Percentiles rank a stretch among this genome's conserved stretches.
Evolutionary conservation across 2,329 filamentous ascomycete species (phyloP).

Genomic region (Sporothrix brasiliensis): DNA sequence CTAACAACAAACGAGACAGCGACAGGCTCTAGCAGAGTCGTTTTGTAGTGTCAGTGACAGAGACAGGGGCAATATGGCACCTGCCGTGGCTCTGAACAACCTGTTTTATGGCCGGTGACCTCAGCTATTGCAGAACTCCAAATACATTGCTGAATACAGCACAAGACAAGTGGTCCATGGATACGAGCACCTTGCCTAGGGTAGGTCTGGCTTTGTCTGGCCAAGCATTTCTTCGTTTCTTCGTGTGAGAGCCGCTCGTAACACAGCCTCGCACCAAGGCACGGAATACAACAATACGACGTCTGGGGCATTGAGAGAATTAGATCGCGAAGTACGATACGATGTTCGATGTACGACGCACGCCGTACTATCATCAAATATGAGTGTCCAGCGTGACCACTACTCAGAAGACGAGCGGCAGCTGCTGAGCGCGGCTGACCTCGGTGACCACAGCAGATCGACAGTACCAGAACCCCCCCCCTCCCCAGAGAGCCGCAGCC

Average conservation of each 20-base stretch:
- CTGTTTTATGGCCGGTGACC: no score
- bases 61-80: background rate
- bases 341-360: no score
- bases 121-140: no score
- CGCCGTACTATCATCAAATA: no score
- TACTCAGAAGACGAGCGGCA: constrained; percentile 1
- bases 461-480: background rate
- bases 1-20: background rate
- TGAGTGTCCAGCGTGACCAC: no score
- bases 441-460: constrained; percentile 8
- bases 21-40: background rate
- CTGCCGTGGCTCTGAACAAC: background rate
- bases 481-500: background rate
- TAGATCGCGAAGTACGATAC: no score
- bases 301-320: background rate
- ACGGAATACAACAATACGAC: background rate
- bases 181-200: constrained; percentile 3
- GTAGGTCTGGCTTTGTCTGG: background rate
- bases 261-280: background rate
- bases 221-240: constrained; percentile 8
- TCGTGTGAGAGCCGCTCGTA: constrained; percentile 3
- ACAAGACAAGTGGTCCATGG: background rate
- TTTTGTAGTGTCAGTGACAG: no score
- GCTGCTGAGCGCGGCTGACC: constrained; percentile 8
- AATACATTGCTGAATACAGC: background rate